These are phyloP conservation scores for Komagataella phaffii DNA, from an alignment of 805 yeast species.

Conservation along the genomic window DNA sequence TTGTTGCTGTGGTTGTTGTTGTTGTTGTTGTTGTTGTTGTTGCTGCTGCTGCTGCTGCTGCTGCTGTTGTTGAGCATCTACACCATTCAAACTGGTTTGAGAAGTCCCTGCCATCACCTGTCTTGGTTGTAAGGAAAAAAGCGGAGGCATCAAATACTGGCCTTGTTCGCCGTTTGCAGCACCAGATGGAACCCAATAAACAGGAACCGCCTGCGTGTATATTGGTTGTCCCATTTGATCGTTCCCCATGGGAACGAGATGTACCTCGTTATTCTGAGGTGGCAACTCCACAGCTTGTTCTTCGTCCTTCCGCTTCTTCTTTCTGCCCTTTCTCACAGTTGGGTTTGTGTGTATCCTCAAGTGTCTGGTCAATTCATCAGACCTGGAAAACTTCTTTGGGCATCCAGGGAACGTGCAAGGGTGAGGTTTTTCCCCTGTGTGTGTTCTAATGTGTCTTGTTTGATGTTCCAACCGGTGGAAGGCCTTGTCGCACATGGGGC, in stretches of 20 bases:
- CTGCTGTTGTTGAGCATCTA: slow-evolving; percentile 1
- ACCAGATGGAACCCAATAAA: slow-evolving; percentile 4
- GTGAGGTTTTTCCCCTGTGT: slow-evolving; percentile 90
- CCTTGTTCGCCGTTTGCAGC: slow-evolving; percentile 11
- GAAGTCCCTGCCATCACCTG: background rate
- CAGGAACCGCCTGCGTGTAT: slow-evolving; percentile 17
- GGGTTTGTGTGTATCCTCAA: slow-evolving; percentile 65
- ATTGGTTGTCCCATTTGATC: slow-evolving; percentile 17
- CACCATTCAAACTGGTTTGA: background rate
- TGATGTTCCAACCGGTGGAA: slow-evolving; percentile 85
- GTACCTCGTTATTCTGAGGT: slow-evolving; percentile 1
- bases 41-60: slow-evolving; percentile 5
- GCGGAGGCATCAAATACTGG: background rate
- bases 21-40: slow-evolving; percentile 3
- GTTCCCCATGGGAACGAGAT: slow-evolving; percentile 16
- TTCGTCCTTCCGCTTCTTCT: background rate
- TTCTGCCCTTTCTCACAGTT: slow-evolving; percentile 10
- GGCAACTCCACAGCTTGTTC: background rate
- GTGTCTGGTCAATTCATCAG: slow-evolving; percentile 82
- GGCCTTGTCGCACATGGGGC: slow-evolving; percentile 75
- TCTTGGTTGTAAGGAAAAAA: background rate
- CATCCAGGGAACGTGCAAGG: slow-evolving; percentile 80
- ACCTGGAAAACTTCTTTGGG: slow-evolving; percentile 61
- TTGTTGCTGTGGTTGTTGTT: slow-evolving; percentile 6
- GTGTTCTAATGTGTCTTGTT: slow-evolving; percentile 83